A percentile compares a stretch with the other conserved stretches of the same genome.
Conservation (phyloP, 192 early-diverging fungal species). For the Chytriomyces sp. region DNA sequence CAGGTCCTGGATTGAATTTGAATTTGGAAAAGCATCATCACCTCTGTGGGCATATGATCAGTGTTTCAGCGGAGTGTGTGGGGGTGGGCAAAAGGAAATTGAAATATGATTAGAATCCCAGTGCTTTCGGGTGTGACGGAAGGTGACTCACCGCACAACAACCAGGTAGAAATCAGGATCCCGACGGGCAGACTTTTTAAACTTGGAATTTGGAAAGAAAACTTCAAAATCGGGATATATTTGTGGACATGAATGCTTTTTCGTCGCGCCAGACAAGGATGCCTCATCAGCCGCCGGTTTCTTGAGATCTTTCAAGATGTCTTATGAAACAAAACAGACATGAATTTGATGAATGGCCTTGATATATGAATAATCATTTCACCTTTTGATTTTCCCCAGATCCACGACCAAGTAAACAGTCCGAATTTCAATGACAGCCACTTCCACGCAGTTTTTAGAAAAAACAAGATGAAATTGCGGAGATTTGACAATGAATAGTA, state of each 20-base stretch:
- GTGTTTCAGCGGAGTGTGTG: not conserved
- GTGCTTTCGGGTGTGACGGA: too few relatives aligned
- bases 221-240: slow-evolving; percentile 18
- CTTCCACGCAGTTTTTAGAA: not conserved
- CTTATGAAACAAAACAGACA: not conserved
- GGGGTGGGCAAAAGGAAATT: not conserved
- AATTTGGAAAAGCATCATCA: not conserved
- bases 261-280: not conserved
- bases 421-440: not conserved
- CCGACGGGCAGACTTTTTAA: slow-evolving; percentile 2
- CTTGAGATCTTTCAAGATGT: not conserved
- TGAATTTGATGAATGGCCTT: not conserved
- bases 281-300: not conserved
- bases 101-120: not conserved
- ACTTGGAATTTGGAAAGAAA: slow-evolving; percentile 5
- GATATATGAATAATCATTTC: not conserved
- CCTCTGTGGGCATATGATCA: not conserved
- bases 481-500: not conserved
- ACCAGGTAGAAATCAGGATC: slow-evolving; percentile 1
- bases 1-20: not conserved
- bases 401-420: not conserved
- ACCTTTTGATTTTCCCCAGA: slow-evolving; percentile 9
- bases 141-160: not conserved
- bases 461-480: not conserved
- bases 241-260: not conserved